Evolutionary conservation across 495 filamentous ascomycete genomes (phyloP).

Genomic region (Neurospora sp.): DNA sequence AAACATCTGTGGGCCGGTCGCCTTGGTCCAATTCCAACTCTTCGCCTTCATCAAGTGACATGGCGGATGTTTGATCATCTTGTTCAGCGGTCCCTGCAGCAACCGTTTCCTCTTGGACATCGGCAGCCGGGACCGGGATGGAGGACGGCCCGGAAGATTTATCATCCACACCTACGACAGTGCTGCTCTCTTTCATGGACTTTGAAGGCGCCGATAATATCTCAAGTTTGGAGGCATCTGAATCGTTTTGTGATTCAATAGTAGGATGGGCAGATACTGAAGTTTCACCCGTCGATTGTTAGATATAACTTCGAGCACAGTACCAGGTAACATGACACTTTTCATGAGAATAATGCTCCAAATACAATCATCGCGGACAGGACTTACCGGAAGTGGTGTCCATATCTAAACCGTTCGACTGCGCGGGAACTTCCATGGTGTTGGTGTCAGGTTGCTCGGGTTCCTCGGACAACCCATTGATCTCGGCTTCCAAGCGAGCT

Average conservation of each 20-base stretch:
- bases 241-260: background rate
- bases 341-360: background rate
- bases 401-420: slow-evolving; percentile 1
- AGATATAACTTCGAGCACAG: background rate
- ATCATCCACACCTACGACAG: background rate
- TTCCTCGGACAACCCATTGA: slow-evolving; percentile 42
- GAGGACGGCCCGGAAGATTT: background rate
- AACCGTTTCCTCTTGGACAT: background rate
- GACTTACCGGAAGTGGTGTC: slow-evolving; percentile 2
- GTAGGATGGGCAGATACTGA: background rate
- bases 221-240: background rate
- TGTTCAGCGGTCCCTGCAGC: background rate
- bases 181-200: background rate
- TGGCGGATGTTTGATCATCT: background rate
- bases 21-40: background rate
- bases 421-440: slow-evolving; percentile 19
- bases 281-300: background rate
- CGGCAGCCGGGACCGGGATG: background rate
- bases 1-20: background rate
- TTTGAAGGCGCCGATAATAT: background rate
- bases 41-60: background rate
- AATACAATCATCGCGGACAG: background rate
- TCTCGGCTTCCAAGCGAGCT: slow-evolving; percentile 46
- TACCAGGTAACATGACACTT: background rate
- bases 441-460: slow-evolving; percentile 42